Conservation (phyloP, 176 grass and related monocot genomes). For the Raddia distichophylla region DNA sequence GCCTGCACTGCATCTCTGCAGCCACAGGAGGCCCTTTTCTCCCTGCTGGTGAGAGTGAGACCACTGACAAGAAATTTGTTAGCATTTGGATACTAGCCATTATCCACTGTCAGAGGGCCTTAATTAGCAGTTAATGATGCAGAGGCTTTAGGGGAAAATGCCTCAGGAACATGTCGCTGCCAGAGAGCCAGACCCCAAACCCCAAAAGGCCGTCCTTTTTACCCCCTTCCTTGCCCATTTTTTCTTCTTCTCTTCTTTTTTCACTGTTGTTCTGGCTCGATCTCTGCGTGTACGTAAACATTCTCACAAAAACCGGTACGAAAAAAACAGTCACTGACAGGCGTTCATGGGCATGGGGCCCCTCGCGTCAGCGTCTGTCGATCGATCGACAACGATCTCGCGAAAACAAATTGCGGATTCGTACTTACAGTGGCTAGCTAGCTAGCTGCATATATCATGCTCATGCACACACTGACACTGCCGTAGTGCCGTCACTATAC, state of each 20-base stretch:
- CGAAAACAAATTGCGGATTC: not conserved
- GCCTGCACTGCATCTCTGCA: not conserved
- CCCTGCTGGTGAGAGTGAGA: constrained; percentile 1
- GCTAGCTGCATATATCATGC: too few species aligned
- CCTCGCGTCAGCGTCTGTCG: not conserved
- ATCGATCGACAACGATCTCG: not conserved
- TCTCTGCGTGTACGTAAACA: not conserved
- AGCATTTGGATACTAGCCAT: constrained; percentile 22
- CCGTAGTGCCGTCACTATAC: too few species aligned
- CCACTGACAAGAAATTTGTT: constrained; percentile 47
- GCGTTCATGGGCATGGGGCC: not conserved
- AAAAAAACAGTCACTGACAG: not conserved
- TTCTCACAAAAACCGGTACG: not conserved
- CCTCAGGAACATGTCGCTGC: not conserved
- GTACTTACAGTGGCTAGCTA: too few species aligned
- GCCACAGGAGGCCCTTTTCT: constrained; percentile 13
- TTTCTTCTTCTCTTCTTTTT: too few species aligned
- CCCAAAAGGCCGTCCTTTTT: not conserved
- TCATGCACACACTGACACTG: too few species aligned
- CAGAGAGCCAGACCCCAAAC: not conserved
- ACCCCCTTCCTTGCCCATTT: not conserved
- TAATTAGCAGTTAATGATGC: constrained; percentile 37
- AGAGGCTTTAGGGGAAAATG: constrained; percentile 3
- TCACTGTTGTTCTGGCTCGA: not conserved
- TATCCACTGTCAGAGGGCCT: constrained; percentile 15